Base-by-base conservation (phyloP, 495 filamentous ascomycete genomes). In the Penicillium samsonianum region DNA sequence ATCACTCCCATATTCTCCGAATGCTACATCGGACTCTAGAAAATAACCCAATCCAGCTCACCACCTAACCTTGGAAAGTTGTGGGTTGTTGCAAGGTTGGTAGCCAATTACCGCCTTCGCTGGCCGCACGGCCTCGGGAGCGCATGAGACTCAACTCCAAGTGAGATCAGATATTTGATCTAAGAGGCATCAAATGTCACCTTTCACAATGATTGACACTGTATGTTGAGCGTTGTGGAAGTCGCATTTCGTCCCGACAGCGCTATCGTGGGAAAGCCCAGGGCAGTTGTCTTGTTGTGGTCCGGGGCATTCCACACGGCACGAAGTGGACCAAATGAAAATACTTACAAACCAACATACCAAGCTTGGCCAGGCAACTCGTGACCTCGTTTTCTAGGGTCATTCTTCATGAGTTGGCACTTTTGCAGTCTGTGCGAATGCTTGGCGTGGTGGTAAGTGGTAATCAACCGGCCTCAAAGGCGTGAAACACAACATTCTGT, bases 221-320 rank as follows among this genome's bases (percentile, higher is more conserved):
- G 12, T n/a, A 14, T 28, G 8, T 8, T 23, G 28, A 20, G 31
- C 8, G 25, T 42, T 14, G 25, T 17, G 22, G 22, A 20, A 25
- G 2, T 38, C 19, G 53, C 53, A 33, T 19, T 55, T 47, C 23
- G 26, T 47, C 42, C 52, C 31, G 42, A 46, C 19, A 4, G 5
- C 5, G 2, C 14, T 19, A 20, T 19, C 14, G 17, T 11, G 11
- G 4, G 2, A 16, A 41, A 12, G 9, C 30, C 30, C 10, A 12
- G 11, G n/a, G n/a, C n/a, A n/a, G 37, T 17, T 22, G 40, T 42
- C n/a, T 41, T 12, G 11, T 45, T 46, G 19, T 46, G 19, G 8
- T 35, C 1, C 20, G 20, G 51, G 14, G 17, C 38, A 55, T 55
- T 55, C 52, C 52, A 46, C 52, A 46, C 20, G 30, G 30, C 31